Evolutionary conservation across 371 early-diverging fungal species (phyloP), one percentile per base, ranked within the genome.

Genomic region (Rhizopus arrhizus): DNA sequence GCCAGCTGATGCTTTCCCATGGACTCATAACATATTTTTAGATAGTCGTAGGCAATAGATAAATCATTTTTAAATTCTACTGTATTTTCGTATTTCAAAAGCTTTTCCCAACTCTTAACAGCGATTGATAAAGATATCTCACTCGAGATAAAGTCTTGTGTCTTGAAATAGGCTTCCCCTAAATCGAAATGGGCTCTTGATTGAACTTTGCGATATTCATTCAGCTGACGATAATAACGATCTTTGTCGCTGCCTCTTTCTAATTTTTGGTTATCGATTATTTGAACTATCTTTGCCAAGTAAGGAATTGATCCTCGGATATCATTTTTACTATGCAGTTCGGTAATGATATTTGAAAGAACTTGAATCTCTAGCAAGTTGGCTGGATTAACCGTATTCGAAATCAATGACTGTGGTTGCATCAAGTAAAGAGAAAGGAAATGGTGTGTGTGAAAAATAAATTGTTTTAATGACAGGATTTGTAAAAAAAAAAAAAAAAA

Each of bases 251-350:
- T 22, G 31, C 42, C 51, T 45, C 22, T 42, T 31, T 51, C 56
- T 4, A 68, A 22, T 6, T 31, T 55, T 46, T 77, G 77, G 40
- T 72, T 72, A n/a, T 74, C 73, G 31, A 78, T 56, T 28, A 74
- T 72, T 35, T 78, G 78, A 4, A 65, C 73, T 11, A 78, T 71
- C 38, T 78, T 78, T n/a, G 78, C 73, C 9, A 74, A 36, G 50
- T 74, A 78, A 9, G 78, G 78, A 54, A 78, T 74, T 7, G 71
- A 57, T 6, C 69, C 73, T 34, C 53, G 42, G 29, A 70, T 62
- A 46, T 74, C 61, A 13, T 59, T 61, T 33, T 64, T 56, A 2
- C 11, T 45, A 53, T 73, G 72, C 11, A 65, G 47, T 22, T 67
- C 49, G 22, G 40, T 33, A 0, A 65, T 60, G 6, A 77, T 56